Base-by-base conservation (phyloP, 2,329 filamentous ascomycete genomes). In the Coleophoma eucalyptorum region DNA sequence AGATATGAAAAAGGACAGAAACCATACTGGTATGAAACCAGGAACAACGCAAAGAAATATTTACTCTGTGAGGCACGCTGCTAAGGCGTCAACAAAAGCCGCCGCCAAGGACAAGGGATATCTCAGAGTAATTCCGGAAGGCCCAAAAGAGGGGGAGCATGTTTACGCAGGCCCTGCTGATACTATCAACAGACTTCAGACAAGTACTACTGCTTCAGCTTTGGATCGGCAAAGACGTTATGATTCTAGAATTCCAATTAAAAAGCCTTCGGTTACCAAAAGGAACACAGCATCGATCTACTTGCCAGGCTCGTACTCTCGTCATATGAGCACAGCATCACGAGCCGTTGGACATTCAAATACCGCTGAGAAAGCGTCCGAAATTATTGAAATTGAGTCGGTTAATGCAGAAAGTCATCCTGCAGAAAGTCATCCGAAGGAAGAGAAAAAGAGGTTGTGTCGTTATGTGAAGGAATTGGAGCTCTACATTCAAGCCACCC, bases 351-450 rank as follows among this genome's bases (percentile, higher is more conserved):
- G 38, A n/a, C 16, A 10, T 10, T 10, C 11, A 11, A 42, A 19
- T 15, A 10, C 7, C 26, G 26, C 26, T 8, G 26, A 26, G 21
- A 42, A 44, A n/a, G 4, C 18, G 13, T 19, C 4, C n/a, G 15
- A 13, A 16, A 44, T 8, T 12, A n/a, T 26, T 12, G n/a, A 26
- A 11, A 13, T 32, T 18, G 21, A 44, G 4, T 5, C 19, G 20
- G 31, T 26, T 11, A 5, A 21, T 16, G 20, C 11, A 48, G 51
- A 10, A 20, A 51, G 16, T 21, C 58, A n/a, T 75, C 75, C 15
- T 70, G 71, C n/a, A n/a, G n/a, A n/a, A n/a, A n/a, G n/a, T n/a
- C n/a, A n/a, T 45, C 71, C 69, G 32, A 71, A 72, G 26, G 77
- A 72, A 53, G 72, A 73, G 50, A 67, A 63, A 38, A 70, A 66